phyloP scores from a whole-genome alignment of 495 filamentous ascomycete genomes.

The Penicillium pancosmium region DNA sequence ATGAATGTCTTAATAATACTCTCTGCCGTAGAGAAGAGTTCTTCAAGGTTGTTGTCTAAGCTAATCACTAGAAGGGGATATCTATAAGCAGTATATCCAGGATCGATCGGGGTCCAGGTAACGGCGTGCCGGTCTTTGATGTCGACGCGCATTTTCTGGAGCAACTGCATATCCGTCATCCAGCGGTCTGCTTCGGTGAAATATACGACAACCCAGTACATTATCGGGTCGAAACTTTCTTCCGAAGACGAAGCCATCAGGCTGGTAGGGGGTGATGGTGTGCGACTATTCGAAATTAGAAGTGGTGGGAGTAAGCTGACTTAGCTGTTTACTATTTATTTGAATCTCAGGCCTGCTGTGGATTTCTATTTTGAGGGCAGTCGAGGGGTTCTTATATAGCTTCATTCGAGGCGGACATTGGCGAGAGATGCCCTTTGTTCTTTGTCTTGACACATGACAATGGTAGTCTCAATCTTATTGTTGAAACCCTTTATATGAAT shows the following conservation, averaged over 20 bases:
- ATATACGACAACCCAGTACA: background rate
- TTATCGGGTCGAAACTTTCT: background rate
- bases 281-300: background rate
- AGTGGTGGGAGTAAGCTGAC: background rate
- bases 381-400: background rate
- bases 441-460: background rate
- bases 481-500: no score
- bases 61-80: background rate
- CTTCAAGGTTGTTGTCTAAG: background rate
- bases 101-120: background rate
- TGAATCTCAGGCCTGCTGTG: background rate
- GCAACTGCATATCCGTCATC: background rate
- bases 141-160: background rate
- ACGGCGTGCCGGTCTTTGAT: background rate
- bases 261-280: background rate
- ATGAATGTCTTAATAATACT: background rate
- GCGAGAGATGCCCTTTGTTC: background rate
- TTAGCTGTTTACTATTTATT: background rate
- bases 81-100: background rate
- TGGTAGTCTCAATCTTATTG: background rate
- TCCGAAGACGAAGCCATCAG: no score
- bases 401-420: background rate
- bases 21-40: background rate
- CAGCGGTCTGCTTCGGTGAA: background rate
- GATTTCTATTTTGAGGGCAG: background rate